Percentiles rank a stretch among this genome's conserved stretches.
phyloP scores from a whole-genome alignment of 345 rosid species.

The Punica granatum region DNA sequence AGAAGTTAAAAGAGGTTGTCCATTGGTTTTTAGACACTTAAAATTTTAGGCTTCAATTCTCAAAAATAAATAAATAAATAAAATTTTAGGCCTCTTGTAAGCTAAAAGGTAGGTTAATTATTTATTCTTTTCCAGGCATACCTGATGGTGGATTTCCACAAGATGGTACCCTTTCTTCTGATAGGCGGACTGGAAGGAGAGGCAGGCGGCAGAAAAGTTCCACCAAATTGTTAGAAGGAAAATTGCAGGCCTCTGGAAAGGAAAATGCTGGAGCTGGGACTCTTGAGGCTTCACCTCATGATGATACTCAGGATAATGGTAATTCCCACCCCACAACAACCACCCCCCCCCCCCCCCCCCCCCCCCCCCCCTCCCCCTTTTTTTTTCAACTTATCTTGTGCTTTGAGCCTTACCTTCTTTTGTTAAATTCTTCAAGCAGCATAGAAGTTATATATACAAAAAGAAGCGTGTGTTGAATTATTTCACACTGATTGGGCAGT shows the following conservation, averaged over 20 bases:
- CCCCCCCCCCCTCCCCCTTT: no score
- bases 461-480: not conserved
- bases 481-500: not conserved
- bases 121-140: not conserved
- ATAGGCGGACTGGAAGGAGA: slow-evolving; percentile 55
- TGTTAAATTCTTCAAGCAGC: not conserved
- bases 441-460: not conserved
- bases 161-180: slow-evolving; percentile 39
- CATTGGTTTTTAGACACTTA: slow-evolving; percentile 12
- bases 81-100: not conserved
- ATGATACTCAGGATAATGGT: slow-evolving; percentile 14
- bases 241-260: slow-evolving; percentile 38
- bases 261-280: slow-evolving; percentile 35
- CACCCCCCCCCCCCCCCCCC: no score
- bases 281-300: slow-evolving; percentile 17
- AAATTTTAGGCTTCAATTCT: no score
- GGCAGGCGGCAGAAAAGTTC: slow-evolving; percentile 70
- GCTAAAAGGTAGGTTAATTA: not conserved
- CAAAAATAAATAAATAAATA: no score
- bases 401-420: not conserved
- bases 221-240: slow-evolving; percentile 45
- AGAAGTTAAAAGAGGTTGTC: slow-evolving; percentile 43
- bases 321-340: no score
- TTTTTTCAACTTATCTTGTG: no score
- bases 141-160: slow-evolving; percentile 28